Conservation (phyloP, 768 basidiomycete species). For the Lentinula raphanica region DNA sequence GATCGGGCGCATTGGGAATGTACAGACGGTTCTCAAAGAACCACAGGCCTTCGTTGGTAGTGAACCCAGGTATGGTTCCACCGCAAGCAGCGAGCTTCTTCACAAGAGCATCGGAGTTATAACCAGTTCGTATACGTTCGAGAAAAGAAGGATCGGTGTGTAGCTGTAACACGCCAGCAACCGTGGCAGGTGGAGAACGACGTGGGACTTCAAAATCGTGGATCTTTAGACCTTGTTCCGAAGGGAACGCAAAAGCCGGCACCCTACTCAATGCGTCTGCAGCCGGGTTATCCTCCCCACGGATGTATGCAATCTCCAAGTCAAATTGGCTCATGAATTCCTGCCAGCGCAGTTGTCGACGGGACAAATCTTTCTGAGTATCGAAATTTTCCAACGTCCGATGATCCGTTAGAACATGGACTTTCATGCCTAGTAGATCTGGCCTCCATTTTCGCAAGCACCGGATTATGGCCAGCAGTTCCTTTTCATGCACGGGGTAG, state of each 20-base stretch:
- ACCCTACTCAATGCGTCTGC: slow-evolving; percentile 26
- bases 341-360: slow-evolving; percentile 23
- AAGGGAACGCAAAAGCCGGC: no score
- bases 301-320: slow-evolving; percentile 23
- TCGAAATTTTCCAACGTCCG: slow-evolving; percentile 23
- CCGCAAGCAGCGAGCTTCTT: neutral
- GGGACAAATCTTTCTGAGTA: slow-evolving; percentile 20
- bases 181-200: no score
- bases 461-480: slow-evolving; percentile 26
- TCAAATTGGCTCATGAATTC: slow-evolving; percentile 25
- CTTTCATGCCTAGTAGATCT: slow-evolving; percentile 10
- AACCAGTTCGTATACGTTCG: no score
- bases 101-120: no score
- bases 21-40: slow-evolving; percentile 3
- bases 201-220: no score
- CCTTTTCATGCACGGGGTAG: slow-evolving; percentile 25
- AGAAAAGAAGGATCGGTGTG: no score
- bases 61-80: neutral
- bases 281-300: slow-evolving; percentile 21
- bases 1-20: neutral
- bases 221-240: no score
- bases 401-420: slow-evolving; percentile 28
- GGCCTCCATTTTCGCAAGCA: slow-evolving; percentile 16
- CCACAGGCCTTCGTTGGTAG: neutral
- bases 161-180: no score